Evolutionary conservation across 176 grass and related monocot species (phyloP), one percentile per base, ranked within the genome.

Genomic region (Aechmea fasciata): DNA sequence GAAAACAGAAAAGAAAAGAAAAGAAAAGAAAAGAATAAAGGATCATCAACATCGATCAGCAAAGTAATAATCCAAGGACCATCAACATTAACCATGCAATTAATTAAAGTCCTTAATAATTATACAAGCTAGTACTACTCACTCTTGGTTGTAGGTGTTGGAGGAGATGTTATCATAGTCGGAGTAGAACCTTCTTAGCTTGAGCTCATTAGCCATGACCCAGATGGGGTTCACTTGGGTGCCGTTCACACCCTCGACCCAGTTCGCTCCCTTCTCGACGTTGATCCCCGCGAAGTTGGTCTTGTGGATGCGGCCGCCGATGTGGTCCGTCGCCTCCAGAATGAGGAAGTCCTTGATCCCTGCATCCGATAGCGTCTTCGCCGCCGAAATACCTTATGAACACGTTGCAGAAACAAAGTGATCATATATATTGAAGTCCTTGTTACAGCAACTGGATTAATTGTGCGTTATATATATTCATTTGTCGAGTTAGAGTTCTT

Each of bases 231-330:
- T 93, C 50, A 86, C 11, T 66, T 74, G 15, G 18, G 12, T 7
- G 22, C 83, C 80, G 47, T 79, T 65, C 15, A 93, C 78, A 3
- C 90, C 90, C 72, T 94, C 90, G 51, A 91, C 76, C 89, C 89
- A 93, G 57, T 88, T 93, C 9, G 83, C 90, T 0, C 90, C 85
- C 12, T 81, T 52, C 83, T 93, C 90, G 11, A 93, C 63, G 75
- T 84, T 84, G 8, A 86, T 0, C 0, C 80, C 90, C 1, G 74
- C 80, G 28, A 93, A 86, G 11, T 85, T 74, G 3, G 52, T 67
- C 67, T 85, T 85, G 70, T 78, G 85, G 14, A 93, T 86, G 19
- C 85, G 77, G 3, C 90, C 90, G 2, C 90, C 90, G 1, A 93
- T 64, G 51, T 12, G 83, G 7, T 72, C 80, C 2, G 83, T 93